Evolutionary conservation across 768 basidiomycete species (phyloP).

Genomic region (Panus rudis): DNA sequence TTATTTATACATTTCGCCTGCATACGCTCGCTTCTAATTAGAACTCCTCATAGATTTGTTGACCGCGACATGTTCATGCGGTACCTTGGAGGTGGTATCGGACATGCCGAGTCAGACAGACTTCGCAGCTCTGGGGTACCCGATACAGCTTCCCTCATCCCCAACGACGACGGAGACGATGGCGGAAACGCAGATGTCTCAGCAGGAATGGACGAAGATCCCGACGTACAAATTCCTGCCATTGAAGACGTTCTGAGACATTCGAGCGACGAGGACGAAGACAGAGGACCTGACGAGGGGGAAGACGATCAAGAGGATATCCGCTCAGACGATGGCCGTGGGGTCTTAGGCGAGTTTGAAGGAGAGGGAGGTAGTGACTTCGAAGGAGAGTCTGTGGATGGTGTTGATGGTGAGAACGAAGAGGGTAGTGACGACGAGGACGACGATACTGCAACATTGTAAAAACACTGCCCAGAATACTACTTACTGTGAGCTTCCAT

Average conservation of each 20-base stretch:
- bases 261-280: background rate
- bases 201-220: background rate
- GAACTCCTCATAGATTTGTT: background rate
- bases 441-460: too few relatives aligned
- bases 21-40: background rate
- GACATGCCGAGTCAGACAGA: background rate
- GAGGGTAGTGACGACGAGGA: too few relatives aligned
- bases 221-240: background rate
- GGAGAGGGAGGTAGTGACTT: too few relatives aligned
- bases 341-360: too few relatives aligned
- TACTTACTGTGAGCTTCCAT: too few relatives aligned
- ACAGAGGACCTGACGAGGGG: background rate
- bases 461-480: too few relatives aligned
- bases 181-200: background rate
- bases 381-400: too few relatives aligned
- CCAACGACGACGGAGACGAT: background rate
- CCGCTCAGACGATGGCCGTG: background rate
- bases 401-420: too few relatives aligned
- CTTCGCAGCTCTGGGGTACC: background rate
- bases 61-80: slow-evolving; percentile 4
- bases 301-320: background rate
- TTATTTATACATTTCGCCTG: background rate
- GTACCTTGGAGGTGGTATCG: background rate
- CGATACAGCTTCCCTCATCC: background rate
- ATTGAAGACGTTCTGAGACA: too few relatives aligned